phyloP scores from a whole-genome alignment of 148 eudicot genomes.

The Nyssa sinensis region DNA sequence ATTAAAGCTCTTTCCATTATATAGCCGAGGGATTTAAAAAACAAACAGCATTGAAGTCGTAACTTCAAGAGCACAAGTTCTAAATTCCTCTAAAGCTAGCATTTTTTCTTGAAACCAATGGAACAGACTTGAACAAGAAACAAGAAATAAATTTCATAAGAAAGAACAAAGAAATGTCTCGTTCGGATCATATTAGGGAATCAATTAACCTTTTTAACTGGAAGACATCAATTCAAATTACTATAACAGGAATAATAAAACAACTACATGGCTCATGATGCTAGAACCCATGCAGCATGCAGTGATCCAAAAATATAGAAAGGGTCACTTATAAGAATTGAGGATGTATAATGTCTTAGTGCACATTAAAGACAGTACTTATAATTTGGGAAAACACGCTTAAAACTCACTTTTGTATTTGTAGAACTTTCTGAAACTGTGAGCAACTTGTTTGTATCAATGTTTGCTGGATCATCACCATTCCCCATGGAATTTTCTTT shows the following conservation, averaged over 20 bases:
- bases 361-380: neutral
- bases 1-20: neutral
- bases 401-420: constrained; percentile 45
- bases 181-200: neutral
- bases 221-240: no score
- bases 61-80: neutral
- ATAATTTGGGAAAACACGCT: constrained; percentile 4
- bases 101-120: neutral
- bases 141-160: neutral
- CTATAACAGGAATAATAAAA: no score
- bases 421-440: constrained; percentile 25
- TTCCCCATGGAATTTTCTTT: constrained; percentile 14
- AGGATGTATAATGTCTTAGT: neutral
- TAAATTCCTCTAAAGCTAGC: neutral
- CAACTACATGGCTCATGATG: no score
- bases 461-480: constrained; percentile 18
- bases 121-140: neutral
- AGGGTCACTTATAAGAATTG: neutral
- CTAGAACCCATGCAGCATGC: no score
- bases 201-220: no score
- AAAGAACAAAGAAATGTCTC: neutral
- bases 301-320: neutral
- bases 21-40: no score
- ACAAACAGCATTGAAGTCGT: no score
- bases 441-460: constrained; percentile 21